Evolutionary conservation across 2,329 filamentous ascomycete genomes (phyloP).

Genomic region (Taxawa tesnikishii): DNA sequence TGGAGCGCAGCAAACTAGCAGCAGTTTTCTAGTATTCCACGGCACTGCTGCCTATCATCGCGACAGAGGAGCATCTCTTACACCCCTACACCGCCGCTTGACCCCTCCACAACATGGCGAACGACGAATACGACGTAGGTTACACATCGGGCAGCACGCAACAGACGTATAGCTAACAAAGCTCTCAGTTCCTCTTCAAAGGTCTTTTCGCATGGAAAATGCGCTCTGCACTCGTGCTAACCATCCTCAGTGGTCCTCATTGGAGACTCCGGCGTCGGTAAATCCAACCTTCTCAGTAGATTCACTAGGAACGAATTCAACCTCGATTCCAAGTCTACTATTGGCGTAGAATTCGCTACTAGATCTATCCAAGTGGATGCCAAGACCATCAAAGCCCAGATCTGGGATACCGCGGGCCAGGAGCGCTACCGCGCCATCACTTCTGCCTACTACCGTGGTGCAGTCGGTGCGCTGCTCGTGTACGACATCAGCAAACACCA

Average conservation of each 20-base stretch:
- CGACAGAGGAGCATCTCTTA: neutral
- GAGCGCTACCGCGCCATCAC: slow-evolving; percentile 99
- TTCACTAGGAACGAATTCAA: slow-evolving; percentile 99
- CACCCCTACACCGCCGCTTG: slow-evolving; percentile 1
- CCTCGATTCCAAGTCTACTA: slow-evolving; percentile 98
- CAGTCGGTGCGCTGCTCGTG: slow-evolving; percentile 91
- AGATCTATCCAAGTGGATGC: slow-evolving; percentile 97
- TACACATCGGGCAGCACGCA: slow-evolving; percentile 10
- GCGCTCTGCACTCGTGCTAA: slow-evolving; percentile 3
- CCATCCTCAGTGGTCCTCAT: slow-evolving; percentile 74
- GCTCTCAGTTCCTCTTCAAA: slow-evolving; percentile 90
- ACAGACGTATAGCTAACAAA: slow-evolving; percentile 25
- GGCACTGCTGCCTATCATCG: no score
- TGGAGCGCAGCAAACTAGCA: no score
- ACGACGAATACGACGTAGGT: slow-evolving; percentile 98
- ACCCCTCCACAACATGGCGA: slow-evolving; percentile 61
- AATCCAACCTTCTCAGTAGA: slow-evolving; percentile 98
- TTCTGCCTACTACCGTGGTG: slow-evolving; percentile 96
- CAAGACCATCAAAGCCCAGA: slow-evolving; percentile 99
- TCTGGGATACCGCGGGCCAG: slow-evolving; percentile 98
- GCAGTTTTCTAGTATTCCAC: slow-evolving; percentile 1
- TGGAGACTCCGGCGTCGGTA: slow-evolving; percentile 97
- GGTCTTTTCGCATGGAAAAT: slow-evolving; percentile 39
- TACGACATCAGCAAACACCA: slow-evolving; percentile 99
- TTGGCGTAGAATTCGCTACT: slow-evolving; percentile 98